A percentile compares a stretch with the other conserved stretches of the same genome.
Evolutionary conservation across 2,329 filamentous ascomycete genomes (phyloP).

Genomic region (Mycosphaerelloides madeirae): DNA sequence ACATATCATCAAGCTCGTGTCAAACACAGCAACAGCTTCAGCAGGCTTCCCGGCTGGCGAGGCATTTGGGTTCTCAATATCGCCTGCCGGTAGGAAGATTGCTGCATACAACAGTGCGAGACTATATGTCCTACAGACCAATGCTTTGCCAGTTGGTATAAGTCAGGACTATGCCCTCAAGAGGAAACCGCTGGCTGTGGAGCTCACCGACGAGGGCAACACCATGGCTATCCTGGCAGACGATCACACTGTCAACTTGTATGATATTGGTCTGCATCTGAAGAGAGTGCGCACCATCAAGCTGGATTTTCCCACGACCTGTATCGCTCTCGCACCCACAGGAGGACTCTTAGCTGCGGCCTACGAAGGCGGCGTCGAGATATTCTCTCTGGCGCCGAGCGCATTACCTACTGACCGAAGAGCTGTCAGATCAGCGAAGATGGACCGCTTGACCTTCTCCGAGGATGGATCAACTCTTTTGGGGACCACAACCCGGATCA

Average conservation of each 20-base stretch:
- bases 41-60: slow-evolving; percentile 63
- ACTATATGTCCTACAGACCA: slow-evolving; percentile 71
- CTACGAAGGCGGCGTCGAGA: slow-evolving; percentile 81
- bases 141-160: slow-evolving; percentile 53
- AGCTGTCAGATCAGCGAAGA: slow-evolving; percentile 32
- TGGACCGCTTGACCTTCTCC: slow-evolving; percentile 35
- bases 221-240: slow-evolving; percentile 73
- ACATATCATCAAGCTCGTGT: slow-evolving; percentile 68
- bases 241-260: slow-evolving; percentile 78
- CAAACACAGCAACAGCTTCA: slow-evolving; percentile 74
- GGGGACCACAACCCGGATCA: slow-evolving; percentile 35
- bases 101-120: slow-evolving; percentile 81
- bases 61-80: slow-evolving; percentile 78
- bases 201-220: slow-evolving; percentile 71
- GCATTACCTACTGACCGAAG: slow-evolving; percentile 40
- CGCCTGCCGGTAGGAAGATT: slow-evolving; percentile 67
- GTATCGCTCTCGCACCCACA: slow-evolving; percentile 75
- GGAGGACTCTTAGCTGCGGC: slow-evolving; percentile 79
- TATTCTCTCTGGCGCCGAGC: slow-evolving; percentile 65
- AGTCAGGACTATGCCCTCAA: slow-evolving; percentile 73
- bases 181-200: slow-evolving; percentile 68
- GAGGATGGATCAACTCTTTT: slow-evolving; percentile 35
- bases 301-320: slow-evolving; percentile 70
- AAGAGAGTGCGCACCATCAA: slow-evolving; percentile 64
- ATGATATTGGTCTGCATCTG: slow-evolving; percentile 61